Evolutionary conservation across 352 stramenopile genomes (phyloP), one percentile per base, ranked within the genome.

Genomic region (Albugo laibachii): DNA sequence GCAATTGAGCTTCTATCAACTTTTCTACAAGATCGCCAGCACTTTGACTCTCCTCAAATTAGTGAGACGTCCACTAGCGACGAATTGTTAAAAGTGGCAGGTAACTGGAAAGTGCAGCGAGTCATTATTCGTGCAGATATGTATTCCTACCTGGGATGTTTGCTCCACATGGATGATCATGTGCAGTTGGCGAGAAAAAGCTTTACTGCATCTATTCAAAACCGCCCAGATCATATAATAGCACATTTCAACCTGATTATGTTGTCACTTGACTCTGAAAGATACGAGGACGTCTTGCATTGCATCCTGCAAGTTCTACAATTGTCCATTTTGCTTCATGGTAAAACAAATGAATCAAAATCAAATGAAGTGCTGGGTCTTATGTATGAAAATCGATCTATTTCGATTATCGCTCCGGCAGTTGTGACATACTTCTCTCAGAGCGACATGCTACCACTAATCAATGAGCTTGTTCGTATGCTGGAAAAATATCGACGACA

Each of bases 211-310:
- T 56, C 61, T 12, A 45, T 78, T n/a, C 45, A 53, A 1, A 35
- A 70, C 6, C 61, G 61, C 38, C 55, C 21, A 27, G 61, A 74
- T n/a, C 61, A 78, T 45, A 20, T 53, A 1, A 50, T 66, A 10
- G 66, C 63, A 13, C 52, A 66, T 21, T 53, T 78, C 19, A 78
- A 78, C 40, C 63, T 56, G n/a, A 47, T 73, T 1, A 63, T 74
- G 52, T 42, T 73, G 12, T 58, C 56, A 14, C 52, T 73, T 10
- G 54, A 61, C 1, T 31, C 47, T 13, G 35, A 48, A 1, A 62
- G 70, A 48, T 69, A 77, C 20, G 63, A 77, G 45, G 36, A 52
- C 1, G 58, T 59, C 8, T 50, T 77, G 2, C 57, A 68, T 24
- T 51, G 48, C 4, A 58, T 66, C 10, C 8, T 73, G 2, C 59